Base-by-base conservation (phyloP, 1,284 basidiomycete species). In the Athelia psychrophila region DNA sequence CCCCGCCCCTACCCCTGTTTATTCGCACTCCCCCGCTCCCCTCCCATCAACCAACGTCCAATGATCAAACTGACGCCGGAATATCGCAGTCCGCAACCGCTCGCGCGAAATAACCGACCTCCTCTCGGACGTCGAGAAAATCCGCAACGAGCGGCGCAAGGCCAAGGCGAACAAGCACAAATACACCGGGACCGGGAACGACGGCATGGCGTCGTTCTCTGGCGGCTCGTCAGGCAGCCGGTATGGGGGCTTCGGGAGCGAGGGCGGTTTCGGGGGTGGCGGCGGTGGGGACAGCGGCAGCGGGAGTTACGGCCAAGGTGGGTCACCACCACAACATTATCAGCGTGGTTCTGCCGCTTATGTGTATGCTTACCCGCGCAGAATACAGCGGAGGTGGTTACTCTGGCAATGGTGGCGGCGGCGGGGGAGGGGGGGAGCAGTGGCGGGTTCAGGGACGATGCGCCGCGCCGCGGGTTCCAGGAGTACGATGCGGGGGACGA, bases 401-500 rank as follows among this genome's bases (percentile, higher is more conserved):
- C 20, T 58, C 56, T n/a, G n/a, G n/a, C 27, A 30, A 30, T 30
- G 27, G 27, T 13, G 27, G 27, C 5, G 27, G 27, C 6, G 27
- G 27, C 27, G 27, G 27, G 27, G 27, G 27, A 30, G n/a, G 73
- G 78, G 25, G 79, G 76, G 2, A 76, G 77, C 44, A 78, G 79
- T 32, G 69, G 73, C 49, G 69, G 72, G 20, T 90, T 88, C 72
- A 74, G 80, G 50, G 89, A 90, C 56, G 78, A 71, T 20, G 63
- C 65, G 3, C 64, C 77, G 18, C 73, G 83, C 40, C 76, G 77
- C 51, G 76, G 77, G 44, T 96, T 84, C 62, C 95, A 98, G 61
- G 96, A 98, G 68, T 99, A 99, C 68, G 92, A 98, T 60, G 97
- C 96, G 3, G 96, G 97, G 1, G 97, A 97, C 51, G 93, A 95